These are phyloP conservation scores for Penicillium macrosclerotiorum DNA, from an alignment of 495 filamentous ascomycete genomes.

Conservation along the genomic window DNA sequence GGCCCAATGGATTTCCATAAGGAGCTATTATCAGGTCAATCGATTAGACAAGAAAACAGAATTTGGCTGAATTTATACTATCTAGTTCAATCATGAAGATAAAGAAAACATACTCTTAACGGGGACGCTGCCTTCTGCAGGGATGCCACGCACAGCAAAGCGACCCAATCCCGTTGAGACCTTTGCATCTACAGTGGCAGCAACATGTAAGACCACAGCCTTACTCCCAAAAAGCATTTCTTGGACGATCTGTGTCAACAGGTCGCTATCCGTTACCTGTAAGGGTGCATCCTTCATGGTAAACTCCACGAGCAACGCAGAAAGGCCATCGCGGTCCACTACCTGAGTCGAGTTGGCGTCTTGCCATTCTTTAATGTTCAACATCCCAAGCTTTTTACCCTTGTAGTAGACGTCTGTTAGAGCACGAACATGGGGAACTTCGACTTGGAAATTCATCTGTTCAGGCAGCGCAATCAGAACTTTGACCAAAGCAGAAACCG, in stretches of 20 bases:
- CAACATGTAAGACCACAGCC: slow-evolving; percentile 61
- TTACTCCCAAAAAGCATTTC: slow-evolving; percentile 69
- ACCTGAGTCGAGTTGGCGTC: slow-evolving; percentile 73
- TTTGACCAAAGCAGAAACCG: slow-evolving; percentile 76
- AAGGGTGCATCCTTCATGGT: slow-evolving; percentile 74
- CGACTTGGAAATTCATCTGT: slow-evolving; percentile 79
- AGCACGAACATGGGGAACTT: slow-evolving; percentile 72
- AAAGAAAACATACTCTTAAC: slow-evolving; percentile 73
- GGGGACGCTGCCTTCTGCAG: slow-evolving; percentile 78
- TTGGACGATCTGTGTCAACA: slow-evolving; percentile 73
- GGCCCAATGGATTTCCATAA: slow-evolving; percentile 45
- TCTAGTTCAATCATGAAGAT: slow-evolving; percentile 18
- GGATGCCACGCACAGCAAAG: slow-evolving; percentile 75
- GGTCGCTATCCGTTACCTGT: slow-evolving; percentile 69
- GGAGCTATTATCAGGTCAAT: slow-evolving; percentile 34
- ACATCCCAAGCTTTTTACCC: slow-evolving; percentile 67
- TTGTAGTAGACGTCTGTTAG: slow-evolving; percentile 76
- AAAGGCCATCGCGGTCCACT: slow-evolving; percentile 50
- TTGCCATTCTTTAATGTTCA: slow-evolving; percentile 81
- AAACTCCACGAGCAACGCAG: slow-evolving; percentile 68
- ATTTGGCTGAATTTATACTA: slow-evolving; percentile 18
- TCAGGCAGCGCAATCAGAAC: slow-evolving; percentile 73
- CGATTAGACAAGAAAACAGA: slow-evolving; percentile 6
- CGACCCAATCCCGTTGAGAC: slow-evolving; percentile 76
- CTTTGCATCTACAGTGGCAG: slow-evolving; percentile 80